Evolutionary conservation across 768 basidiomycete genomes (phyloP), one percentile per base, ranked within the genome.

Genomic region (Amyloporia xantha): DNA sequence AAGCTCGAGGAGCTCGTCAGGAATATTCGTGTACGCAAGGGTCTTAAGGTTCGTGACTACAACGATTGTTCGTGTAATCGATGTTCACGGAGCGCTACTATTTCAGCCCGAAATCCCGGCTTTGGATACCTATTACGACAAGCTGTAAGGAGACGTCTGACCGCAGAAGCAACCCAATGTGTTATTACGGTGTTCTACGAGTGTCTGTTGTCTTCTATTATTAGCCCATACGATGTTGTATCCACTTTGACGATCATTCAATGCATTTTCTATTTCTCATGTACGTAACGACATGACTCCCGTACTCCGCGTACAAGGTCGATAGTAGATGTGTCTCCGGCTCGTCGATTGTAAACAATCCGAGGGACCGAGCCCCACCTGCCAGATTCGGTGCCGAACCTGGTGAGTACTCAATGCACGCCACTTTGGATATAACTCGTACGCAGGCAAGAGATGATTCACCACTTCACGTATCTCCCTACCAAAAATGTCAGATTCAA

Each of bases 111-210:
- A 95, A 11, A 86, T 94, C 48, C 93, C 92, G 39, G 41, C 85
- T 48, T 78, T 92, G 57, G 90, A 92, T 68, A 79, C 79, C 28
- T 96, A 93, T 76, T 93, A 94, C 75, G 93, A 95, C 80, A 95
- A 93, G 76, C 56, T 63, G 52, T 63, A 61, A 59, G 56, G 52
- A 54, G 53, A 20, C 50, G 57, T 58, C 41, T 54, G 51, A 50
- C 40, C 51, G 56, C 56, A 59, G 57, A 57, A 55, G 52, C 53
- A 25, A 45, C 44, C 46, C 47, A 44, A 47, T 58, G 56, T 58
- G 45, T 44, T 41, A 55, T 44, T 49, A 52, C 41, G 40, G 47
- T 57, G 54, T 58, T 48, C 58, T 50, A 55, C 51, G 54, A 49
- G 47, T 51, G 46, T 49, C 46, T 52, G 47, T 50, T 51, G 50